Conservation (phyloP, 2,329 filamentous ascomycete genomes). For the Aspergillus puulaauensis region DNA sequence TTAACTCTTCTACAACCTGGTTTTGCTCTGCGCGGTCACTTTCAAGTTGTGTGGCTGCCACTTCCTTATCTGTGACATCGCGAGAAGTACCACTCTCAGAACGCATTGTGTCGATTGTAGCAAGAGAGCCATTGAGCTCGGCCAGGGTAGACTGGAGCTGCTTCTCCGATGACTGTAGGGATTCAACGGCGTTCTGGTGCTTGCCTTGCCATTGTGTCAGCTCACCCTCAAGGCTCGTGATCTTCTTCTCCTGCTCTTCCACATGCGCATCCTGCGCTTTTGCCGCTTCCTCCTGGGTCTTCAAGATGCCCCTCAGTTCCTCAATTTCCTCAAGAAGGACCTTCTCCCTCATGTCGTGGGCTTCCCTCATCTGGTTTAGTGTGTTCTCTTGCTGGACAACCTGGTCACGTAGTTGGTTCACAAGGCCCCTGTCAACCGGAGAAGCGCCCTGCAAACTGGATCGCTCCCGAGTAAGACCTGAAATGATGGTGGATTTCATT, state of each 20-base stretch:
- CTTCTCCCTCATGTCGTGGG: conserved; percentile 71
- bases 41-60: conserved; percentile 47
- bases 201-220: conserved; percentile 73
- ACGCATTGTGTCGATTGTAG: conserved; percentile 51
- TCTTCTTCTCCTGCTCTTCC: conserved; percentile 54
- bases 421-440: conserved; percentile 86
- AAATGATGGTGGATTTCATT: conserved; percentile 92
- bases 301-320: conserved; percentile 59
- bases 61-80: conserved; percentile 31
- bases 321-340: conserved; percentile 72
- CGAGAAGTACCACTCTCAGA: conserved; percentile 24
- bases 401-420: conserved; percentile 83
- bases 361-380: conserved; percentile 70
- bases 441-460: conserved; percentile 78
- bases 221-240: conserved; percentile 69
- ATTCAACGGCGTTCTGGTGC: conserved; percentile 68
- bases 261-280: conserved; percentile 34
- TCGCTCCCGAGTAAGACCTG: conserved; percentile 86
- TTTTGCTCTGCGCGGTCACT: conserved; percentile 58
- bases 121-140: conserved; percentile 68
- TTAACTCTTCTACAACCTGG: conserved; percentile 61
- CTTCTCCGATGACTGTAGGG: conserved; percentile 70
- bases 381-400: conserved; percentile 83
- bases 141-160: conserved; percentile 70
- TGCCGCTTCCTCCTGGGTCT: conserved; percentile 36